phyloP scores from a whole-genome alignment of 1,284 basidiomycete genomes.

The Ganoderma sinense region DNA sequence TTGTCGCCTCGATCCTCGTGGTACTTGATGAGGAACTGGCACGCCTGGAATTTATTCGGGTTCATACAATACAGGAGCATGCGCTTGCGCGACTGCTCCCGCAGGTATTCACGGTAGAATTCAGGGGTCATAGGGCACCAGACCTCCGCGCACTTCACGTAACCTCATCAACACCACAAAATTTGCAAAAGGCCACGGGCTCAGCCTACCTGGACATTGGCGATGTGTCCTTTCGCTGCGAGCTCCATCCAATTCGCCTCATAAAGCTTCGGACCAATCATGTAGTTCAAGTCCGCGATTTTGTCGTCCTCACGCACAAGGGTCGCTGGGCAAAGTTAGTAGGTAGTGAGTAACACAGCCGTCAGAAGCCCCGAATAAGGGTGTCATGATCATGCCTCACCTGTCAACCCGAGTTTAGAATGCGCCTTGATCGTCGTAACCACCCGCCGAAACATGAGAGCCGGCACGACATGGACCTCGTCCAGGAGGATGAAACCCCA shows the following conservation, averaged over 20 bases:
- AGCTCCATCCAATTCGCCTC: slow-evolving; percentile 99
- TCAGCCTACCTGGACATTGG: slow-evolving; percentile 91
- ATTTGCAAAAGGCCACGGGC: background rate
- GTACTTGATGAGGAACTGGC: slow-evolving; percentile 98
- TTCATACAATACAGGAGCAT: slow-evolving; percentile 99
- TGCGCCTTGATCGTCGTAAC: slow-evolving; percentile 98
- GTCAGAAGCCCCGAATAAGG: background rate
- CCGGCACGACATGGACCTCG: slow-evolving; percentile 97
- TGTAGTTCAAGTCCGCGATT: slow-evolving; percentile 98
- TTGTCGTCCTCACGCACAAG: slow-evolving; percentile 99
- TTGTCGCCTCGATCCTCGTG: slow-evolving; percentile 99
- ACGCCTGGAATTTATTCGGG: slow-evolving; percentile 98
- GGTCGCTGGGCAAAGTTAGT: slow-evolving; percentile 67
- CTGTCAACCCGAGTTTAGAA: slow-evolving; percentile 94
- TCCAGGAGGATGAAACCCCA: slow-evolving; percentile 96
- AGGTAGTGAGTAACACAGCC: slow-evolving; percentile 8
- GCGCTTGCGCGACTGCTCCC: slow-evolving; percentile 91
- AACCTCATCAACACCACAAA: background rate
- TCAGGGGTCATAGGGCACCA: slow-evolving; percentile 99
- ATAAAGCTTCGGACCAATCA: slow-evolving; percentile 99
- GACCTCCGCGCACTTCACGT: slow-evolving; percentile 91
- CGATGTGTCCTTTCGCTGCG: slow-evolving; percentile 98
- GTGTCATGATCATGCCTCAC: slow-evolving; percentile 45
- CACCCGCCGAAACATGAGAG: slow-evolving; percentile 95
- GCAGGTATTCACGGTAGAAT: slow-evolving; percentile 98